Evolutionary conservation across 225 moss, liverwort and hornwort species (phyloP).

Genomic region (Straminergon stramineum): DNA sequence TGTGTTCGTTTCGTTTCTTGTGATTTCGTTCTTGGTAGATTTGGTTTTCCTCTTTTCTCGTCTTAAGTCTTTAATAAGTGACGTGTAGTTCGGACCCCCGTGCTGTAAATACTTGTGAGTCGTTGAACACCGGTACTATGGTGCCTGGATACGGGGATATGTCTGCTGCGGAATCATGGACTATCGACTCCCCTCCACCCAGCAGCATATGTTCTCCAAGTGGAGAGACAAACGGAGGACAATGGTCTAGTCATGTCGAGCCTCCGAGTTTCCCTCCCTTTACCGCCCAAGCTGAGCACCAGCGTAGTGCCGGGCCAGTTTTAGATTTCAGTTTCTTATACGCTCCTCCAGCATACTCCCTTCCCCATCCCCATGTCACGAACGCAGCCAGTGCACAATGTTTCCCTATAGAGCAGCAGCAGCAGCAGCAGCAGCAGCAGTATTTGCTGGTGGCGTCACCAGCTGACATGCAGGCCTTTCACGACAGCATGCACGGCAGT

Average conservation of each 20-base stretch:
- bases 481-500: neutral
- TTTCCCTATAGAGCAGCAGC: neutral
- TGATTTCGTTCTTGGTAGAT: neutral
- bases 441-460: slow-evolving; percentile 10
- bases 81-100: neutral
- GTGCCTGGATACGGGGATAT: neutral
- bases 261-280: neutral
- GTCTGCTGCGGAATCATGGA: neutral
- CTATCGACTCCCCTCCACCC: neutral
- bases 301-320: neutral
- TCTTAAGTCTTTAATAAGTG: neutral
- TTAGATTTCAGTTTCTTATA: neutral
- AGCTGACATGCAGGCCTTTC: neutral
- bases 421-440: slow-evolving; percentile 4
- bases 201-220: neutral
- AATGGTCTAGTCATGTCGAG: neutral
- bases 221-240: neutral
- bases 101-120: neutral
- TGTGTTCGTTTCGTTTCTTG: neutral
- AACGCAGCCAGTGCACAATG: neutral
- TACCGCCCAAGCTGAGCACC: neutral
- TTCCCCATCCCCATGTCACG: neutral
- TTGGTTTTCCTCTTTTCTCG: neutral
- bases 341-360: neutral
- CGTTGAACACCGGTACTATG: neutral